These are phyloP conservation scores for Scalesia atractyloides DNA, from an alignment of 129 eudicot genomes.

Conservation along the genomic window DNA sequence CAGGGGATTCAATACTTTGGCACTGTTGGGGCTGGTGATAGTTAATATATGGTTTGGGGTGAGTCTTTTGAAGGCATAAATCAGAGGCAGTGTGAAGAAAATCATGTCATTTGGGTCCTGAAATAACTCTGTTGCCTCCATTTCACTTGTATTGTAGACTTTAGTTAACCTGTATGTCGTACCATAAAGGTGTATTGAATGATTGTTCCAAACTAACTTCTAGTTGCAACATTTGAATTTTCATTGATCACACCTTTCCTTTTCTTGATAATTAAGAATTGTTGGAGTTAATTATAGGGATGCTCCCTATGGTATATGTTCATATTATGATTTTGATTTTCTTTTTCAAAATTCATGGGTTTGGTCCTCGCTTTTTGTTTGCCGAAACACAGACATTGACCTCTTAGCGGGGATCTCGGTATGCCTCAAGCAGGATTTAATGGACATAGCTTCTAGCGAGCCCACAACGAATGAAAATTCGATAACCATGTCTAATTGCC, in stretches of 20 bases:
- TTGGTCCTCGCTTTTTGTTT: too few species aligned
- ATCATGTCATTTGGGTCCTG: background rate
- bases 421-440: too few species aligned
- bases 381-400: too few species aligned
- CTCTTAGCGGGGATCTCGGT: too few species aligned
- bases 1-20: constrained; percentile 56
- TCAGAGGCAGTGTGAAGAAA: constrained; percentile 11
- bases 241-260: background rate
- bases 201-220: constrained; percentile 7
- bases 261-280: too few species aligned
- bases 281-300: too few species aligned
- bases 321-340: too few species aligned
- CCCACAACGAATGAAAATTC: too few species aligned
- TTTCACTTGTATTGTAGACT: constrained; percentile 9
- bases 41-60: constrained; percentile 55
- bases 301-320: too few species aligned
- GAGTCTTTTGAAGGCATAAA: constrained; percentile 48
- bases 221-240: background rate
- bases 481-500: too few species aligned
- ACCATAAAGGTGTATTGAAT: background rate
- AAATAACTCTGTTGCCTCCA: constrained; percentile 3
- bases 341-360: too few species aligned
- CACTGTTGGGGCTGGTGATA: constrained; percentile 51
- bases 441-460: too few species aligned
- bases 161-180: background rate